Evolutionary conservation across 169 alveolate species (phyloP), one percentile per base, ranked within the genome.

Genomic region (Cryptosporidium ryanae): DNA sequence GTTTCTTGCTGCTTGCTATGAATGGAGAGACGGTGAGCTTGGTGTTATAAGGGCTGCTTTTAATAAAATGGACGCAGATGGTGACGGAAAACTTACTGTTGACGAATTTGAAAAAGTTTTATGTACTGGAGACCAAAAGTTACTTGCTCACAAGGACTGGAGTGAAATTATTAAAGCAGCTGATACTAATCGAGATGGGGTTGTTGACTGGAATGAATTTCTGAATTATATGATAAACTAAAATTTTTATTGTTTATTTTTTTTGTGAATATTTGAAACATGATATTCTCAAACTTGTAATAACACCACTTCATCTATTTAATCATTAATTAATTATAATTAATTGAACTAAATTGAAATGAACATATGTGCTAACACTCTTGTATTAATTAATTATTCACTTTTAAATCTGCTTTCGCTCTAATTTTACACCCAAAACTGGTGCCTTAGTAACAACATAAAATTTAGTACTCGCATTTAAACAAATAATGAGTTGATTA

Each of bases 141-240:
- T 84, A 12, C 90, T 89, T 27, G 82, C 84, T 50, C 89, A 84
- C 52, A 82, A 87, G 34, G 91, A 84, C 25, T 54, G 90, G 76
- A 65, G 82, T 61, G 71, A 31, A 34, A 84, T 91, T 46, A 84
- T 93, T 27, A 90, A 84, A 52, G 92, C 91, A 43, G 94, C 91
- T 34, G 96, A 93, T 81, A 82, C 68, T 23, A 89, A 93, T 55
- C 93, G 95, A 4, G 94, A 93, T 64, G 96, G 96, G 23, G 92
- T 84, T 84, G 91, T 93, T 21, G 94, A 93, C 68, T 92, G 92
- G 90, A 89, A 92, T 49, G 96, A 93, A 59, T 93, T 93, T 82
- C 71, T 90, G 38, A 68, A 76, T 50, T 90, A 82, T 64, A 81
- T 90, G 92, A 55, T 76, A 32, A 76, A 76, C 59, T 76, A 70